Conservation (phyloP, 768 basidiomycete genomes). For the Lepiota brunneoincarnata region DNA sequence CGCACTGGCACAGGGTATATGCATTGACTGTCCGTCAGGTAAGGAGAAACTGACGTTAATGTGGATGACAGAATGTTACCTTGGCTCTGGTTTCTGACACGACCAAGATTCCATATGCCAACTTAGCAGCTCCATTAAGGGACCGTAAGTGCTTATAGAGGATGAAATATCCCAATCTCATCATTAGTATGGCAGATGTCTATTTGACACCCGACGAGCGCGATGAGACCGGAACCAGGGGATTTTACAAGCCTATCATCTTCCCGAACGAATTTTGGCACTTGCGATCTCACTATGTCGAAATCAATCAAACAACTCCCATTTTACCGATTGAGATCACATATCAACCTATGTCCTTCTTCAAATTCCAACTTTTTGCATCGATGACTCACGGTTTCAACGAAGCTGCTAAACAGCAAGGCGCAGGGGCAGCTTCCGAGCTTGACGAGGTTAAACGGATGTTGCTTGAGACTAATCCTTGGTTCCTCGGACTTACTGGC, state of each 20-base stretch:
- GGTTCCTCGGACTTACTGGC: constrained; percentile 81
- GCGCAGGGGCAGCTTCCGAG: constrained; percentile 60
- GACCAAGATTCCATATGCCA: constrained; percentile 45
- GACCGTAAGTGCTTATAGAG: constrained; percentile 51
- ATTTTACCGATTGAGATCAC: constrained; percentile 76
- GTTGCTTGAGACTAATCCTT: constrained; percentile 86
- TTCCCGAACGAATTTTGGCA: constrained; percentile 98
- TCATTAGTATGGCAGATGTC: constrained; percentile 46
- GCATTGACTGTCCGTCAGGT: not conserved
- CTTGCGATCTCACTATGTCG: constrained; percentile 73
- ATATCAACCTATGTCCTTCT: constrained; percentile 81
- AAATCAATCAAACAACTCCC: constrained; percentile 83
- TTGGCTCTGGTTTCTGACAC: constrained; percentile 79
- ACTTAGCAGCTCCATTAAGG: constrained; percentile 55
- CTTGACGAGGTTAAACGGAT: constrained; percentile 95
- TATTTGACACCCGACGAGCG: constrained; percentile 56
- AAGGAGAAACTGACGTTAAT: not conserved
- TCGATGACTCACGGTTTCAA: constrained; percentile 85
- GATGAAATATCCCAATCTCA: not conserved
- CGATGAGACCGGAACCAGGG: constrained; percentile 62
- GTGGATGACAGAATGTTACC: constrained; percentile 71
- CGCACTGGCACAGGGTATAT: constrained; percentile 80
- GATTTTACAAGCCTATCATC: constrained; percentile 82
- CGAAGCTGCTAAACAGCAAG: constrained; percentile 78
- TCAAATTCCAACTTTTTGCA: constrained; percentile 87